These are phyloP conservation scores for Leishmania turanica DNA, from an alignment of 208 protist genomes.

Conservation along the genomic window DNA sequence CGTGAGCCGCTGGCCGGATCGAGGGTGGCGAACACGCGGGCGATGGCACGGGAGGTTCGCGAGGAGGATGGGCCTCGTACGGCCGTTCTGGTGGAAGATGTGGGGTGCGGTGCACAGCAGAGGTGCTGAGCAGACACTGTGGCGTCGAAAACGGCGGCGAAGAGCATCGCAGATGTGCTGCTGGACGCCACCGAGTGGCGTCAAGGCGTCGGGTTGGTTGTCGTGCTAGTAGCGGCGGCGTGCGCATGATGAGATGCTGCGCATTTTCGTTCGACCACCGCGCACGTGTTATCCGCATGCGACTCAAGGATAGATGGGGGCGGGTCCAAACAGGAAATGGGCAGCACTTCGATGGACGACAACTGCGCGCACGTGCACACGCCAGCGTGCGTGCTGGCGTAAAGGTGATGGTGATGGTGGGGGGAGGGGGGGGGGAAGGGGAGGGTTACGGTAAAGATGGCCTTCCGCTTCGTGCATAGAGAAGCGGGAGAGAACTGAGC, in stretches of 20 bases:
- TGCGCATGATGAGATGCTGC: background rate
- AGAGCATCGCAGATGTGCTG: background rate
- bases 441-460: background rate
- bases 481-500: background rate
- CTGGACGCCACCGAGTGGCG: background rate
- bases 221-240: background rate
- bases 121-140: background rate
- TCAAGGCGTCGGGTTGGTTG: background rate
- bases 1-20: background rate
- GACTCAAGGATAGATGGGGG: background rate
- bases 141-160: background rate
- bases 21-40: background rate
- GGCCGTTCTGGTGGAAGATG: background rate
- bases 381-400: background rate
- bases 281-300: background rate
- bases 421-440: background rate
- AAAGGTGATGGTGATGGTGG: background rate
- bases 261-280: background rate
- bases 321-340: too few relatives aligned
- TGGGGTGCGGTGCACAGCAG: background rate
- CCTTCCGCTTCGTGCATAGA: background rate
- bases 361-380: background rate
- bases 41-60: background rate
- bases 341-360: background rate
- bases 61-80: background rate